Evolutionary conservation across 805 yeast species (phyloP).

Genomic region (Ogataea henricii): DNA sequence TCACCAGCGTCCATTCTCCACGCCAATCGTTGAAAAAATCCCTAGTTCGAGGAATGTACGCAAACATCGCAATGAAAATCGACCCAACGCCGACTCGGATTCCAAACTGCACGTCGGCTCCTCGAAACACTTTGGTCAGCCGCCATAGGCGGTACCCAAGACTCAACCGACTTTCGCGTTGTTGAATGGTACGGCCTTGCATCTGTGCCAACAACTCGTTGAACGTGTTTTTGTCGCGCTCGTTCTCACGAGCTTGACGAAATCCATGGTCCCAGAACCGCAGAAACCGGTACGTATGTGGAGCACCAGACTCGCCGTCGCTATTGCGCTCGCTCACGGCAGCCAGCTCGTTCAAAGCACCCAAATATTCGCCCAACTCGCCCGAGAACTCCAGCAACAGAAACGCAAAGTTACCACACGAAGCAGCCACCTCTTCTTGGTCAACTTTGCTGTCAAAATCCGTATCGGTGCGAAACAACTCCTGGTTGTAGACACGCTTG

Average conservation of each 20-base stretch:
- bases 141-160: conserved; percentile 48
- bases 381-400: conserved; percentile 62
- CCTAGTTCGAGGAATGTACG: conserved; percentile 60
- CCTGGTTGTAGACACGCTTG: conserved; percentile 56
- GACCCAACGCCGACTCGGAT: conserved; percentile 80
- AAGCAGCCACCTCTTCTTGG: conserved; percentile 81
- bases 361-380: conserved; percentile 54
- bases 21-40: conserved; percentile 63
- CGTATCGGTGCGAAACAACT: conserved; percentile 45
- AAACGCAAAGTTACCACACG: conserved; percentile 78
- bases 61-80: conserved; percentile 61
- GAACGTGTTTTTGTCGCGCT: conserved; percentile 26
- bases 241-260: not conserved
- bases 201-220: conserved; percentile 37
- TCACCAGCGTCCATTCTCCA: conserved; percentile 84
- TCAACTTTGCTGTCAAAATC: conserved; percentile 49
- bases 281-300: conserved; percentile 50
- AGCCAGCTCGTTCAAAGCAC: conserved; percentile 38
- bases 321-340: not conserved
- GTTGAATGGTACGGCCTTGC: conserved; percentile 9
- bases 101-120: conserved; percentile 77
- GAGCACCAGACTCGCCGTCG: conserved; percentile 15
- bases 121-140: conserved; percentile 50
- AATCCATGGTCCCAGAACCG: conserved; percentile 46
- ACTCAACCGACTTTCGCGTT: conserved; percentile 10